Evolutionary conservation across 352 stramenopile species (phyloP).

Genomic region (Pythium grandisporangium): DNA sequence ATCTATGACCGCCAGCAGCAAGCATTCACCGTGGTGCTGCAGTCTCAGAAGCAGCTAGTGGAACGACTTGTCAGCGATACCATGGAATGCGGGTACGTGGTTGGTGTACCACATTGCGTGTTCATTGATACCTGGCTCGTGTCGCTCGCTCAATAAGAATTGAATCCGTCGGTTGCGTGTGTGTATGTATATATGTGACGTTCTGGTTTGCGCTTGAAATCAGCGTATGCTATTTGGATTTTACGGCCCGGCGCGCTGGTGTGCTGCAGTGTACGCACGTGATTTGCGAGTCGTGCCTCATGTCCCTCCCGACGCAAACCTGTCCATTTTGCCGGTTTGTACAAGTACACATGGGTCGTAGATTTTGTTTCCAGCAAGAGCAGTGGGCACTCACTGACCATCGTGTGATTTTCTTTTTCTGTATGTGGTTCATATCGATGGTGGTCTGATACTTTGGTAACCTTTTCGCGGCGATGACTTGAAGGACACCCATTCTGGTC

Average conservation of each 20-base stretch:
- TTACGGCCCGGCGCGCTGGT: background rate
- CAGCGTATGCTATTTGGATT: constrained; percentile 12
- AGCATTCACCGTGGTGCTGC: constrained; percentile 6
- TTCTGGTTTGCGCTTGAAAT: no score
- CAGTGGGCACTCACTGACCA: no score
- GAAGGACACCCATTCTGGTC: constrained; percentile 4
- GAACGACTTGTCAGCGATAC: constrained; percentile 12
- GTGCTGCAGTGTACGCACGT: constrained; percentile 12
- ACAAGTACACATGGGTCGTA: background rate
- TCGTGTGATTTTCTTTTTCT: background rate
- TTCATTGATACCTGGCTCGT: background rate
- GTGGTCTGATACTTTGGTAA: no score
- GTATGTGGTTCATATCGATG: no score
- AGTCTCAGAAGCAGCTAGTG: constrained; percentile 1
- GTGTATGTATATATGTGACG: no score
- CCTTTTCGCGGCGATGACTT: no score
- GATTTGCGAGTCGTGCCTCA: constrained; percentile 3
- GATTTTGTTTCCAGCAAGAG: no score
- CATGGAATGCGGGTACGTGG: constrained; percentile 16
- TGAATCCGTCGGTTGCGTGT: no score
- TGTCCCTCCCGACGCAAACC: background rate
- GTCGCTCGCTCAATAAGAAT: background rate
- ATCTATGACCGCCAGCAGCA: background rate
- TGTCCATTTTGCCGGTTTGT: constrained; percentile 17
- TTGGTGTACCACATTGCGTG: background rate